Base-by-base conservation (phyloP, 164 flowering plant genomes). In the Vitis amurensis region DNA sequence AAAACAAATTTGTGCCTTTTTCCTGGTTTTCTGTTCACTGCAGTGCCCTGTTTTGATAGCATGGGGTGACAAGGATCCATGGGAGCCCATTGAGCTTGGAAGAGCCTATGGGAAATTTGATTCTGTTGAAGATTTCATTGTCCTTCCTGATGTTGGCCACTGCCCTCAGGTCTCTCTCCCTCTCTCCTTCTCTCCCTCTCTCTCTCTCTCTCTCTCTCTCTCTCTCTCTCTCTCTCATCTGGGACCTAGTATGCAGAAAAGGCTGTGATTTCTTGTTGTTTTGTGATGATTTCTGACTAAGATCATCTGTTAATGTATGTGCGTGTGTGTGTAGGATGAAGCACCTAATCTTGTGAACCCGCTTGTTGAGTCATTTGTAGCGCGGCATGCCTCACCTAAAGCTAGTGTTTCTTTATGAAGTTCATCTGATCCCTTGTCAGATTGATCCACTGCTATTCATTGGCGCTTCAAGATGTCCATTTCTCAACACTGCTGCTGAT, bases 11-110 rank as follows among this genome's bases (percentile, higher is more conserved):
- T 56, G 19, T 8, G 2, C 2, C 27, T 23, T 52, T 49, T 44
- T 61, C 71, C 17, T 11, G 29, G 6, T 57, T 27, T 73, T 27
- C 15, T 23, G 23, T 52, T 50, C 3, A 61, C 50, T 81, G 13
- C 76, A 94, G 99, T 92, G 99, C 70, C 99, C 99, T 60, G 97
- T 94, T 74, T 62, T 91, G 78, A 79, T 94, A 62, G 99, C 72
- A 31, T 94, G 97, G 99, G 99, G 99, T 14, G 97, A 94, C 70
- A 94, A 87, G 85, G 99, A 94, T 83, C 99, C 99, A 27, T 94
- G 99, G 99, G 99, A 94, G 74, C 97, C 95, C 47, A 81, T 92
- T 50, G 90, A 94, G 53, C 89, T 89, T 50, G 99, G 99, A 61
- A 82, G 85, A 86, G 86, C 82, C 50, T 94, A 84, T 79, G 83